Evolutionary conservation across 2,329 filamentous ascomycete genomes (phyloP).

Genomic region (Aschersonia sp.): DNA sequence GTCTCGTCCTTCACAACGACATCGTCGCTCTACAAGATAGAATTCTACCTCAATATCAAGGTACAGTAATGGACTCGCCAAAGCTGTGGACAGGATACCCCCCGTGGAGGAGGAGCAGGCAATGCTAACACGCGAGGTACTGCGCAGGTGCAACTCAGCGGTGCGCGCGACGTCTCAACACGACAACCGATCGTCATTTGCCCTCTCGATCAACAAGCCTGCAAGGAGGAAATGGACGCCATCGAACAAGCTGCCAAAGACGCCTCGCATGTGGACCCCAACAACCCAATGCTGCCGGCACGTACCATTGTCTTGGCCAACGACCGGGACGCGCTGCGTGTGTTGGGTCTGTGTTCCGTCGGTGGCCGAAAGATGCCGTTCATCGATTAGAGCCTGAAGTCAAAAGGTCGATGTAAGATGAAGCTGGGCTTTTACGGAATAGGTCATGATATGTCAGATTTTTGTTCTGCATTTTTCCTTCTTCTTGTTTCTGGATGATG

Average conservation of each 20-base stretch:
- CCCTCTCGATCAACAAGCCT: conserved; percentile 85
- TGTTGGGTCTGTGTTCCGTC: conserved; percentile 49
- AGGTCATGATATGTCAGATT: no score
- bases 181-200: conserved; percentile 93
- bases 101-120: neutral
- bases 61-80: conserved; percentile 28
- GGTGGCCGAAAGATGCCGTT: conserved; percentile 51
- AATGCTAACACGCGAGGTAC: neutral
- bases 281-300: conserved; percentile 85
- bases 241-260: conserved; percentile 95
- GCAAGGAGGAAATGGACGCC: conserved; percentile 97
- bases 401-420: no score
- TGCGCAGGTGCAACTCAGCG: conserved; percentile 67
- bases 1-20: conserved; percentile 88
- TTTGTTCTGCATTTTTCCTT: no score
- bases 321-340: conserved; percentile 50
- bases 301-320: conserved; percentile 66
- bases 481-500: no score
- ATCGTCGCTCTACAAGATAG: conserved; percentile 92
- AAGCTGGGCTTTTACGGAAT: no score
- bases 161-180: conserved; percentile 74
- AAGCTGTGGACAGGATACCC: neutral
- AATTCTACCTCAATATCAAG: conserved; percentile 92
- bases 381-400: conserved; percentile 33
- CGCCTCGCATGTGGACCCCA: conserved; percentile 71